Evolutionary conservation across 2,329 filamentous ascomycete species (phyloP), one percentile per base, ranked within the genome.

Genomic region (Ophiocordyceps australis): DNA sequence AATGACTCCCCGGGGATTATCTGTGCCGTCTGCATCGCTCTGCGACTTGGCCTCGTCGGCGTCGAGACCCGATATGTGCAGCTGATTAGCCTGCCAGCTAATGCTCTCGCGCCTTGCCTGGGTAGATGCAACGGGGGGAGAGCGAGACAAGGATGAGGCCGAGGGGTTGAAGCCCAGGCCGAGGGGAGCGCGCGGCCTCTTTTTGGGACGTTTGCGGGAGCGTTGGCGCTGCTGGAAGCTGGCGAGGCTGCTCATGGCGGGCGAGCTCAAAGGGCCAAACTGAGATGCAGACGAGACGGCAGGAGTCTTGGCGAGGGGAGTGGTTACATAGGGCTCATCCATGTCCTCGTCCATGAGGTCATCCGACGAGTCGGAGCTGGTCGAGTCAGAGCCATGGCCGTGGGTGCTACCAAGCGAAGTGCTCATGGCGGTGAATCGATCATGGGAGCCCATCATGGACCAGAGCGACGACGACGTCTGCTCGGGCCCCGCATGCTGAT

Each of bases 81-180:
- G 54, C 39, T 92, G 82, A 37, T 89, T 85, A 11, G 85, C 85
- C 20, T 85, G 82, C 57, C 89, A 73, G 36, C 80, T 91, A 32
- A 95, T 73, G 46, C 82, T 93, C 49, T 94, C 85, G 22, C 86
- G 65, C 23, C 86, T 65, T 7, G 76, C 64, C 20, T 63, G 57
- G 4, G 55, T 35, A 20, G 49, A 32, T 37, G 45, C 33, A 39
- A 50, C 57, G 7, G 85, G 80, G 8, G 86, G 83, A 11, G 83
- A 93, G 29, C 71, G 73, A 9, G 81, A 80, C 1, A 74, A 41
- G 12, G 49, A 45, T 8, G 52, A 45, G 3, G 49, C 38, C 6
- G 51, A 41, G 17, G 56, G 49, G 32, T 55, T 55, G 34, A 68
- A 66, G 3, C 62, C 62, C 10, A 68, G 41, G 2, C 61, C 57